Evolutionary conservation across 345 rosid species (phyloP).

Genomic region (Bruguiera sexangula): DNA sequence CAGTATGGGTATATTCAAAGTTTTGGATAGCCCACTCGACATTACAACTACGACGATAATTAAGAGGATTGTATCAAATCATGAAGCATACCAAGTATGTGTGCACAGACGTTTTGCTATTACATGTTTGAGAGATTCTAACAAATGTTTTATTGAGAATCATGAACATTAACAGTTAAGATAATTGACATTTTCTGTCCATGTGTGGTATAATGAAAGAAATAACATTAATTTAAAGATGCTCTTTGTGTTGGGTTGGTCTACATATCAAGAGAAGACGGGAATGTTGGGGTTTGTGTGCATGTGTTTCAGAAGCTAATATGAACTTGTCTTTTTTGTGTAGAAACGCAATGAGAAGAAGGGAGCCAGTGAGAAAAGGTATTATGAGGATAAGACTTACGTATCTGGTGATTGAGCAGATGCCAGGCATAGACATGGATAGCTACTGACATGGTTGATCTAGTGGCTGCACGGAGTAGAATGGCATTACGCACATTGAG

Average conservation of each 20-base stretch:
- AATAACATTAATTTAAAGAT: too few species aligned
- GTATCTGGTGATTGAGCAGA: conserved; percentile 48
- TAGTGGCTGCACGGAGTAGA: too few species aligned
- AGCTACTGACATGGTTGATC: not conserved
- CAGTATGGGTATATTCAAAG: conserved; percentile 57
- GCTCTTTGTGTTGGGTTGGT: too few species aligned
- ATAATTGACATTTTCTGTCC: too few species aligned
- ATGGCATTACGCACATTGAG: too few species aligned
- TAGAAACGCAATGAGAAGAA: conserved; percentile 80
- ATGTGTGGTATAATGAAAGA: too few species aligned
- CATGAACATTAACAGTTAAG: too few species aligned
- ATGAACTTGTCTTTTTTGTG: conserved; percentile 3
- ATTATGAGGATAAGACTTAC: conserved; percentile 51
- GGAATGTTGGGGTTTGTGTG: not conserved
- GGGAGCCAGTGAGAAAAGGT: conserved; percentile 57
- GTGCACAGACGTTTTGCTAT: too few species aligned
- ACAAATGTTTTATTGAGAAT: too few species aligned
- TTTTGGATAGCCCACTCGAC: conserved; percentile 65
- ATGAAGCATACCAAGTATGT: conserved; percentile 64
- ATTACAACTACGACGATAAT: conserved; percentile 71
- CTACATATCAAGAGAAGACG: too few species aligned
- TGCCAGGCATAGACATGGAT: not conserved
- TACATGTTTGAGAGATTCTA: too few species aligned
- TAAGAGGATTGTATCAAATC: conserved; percentile 65
- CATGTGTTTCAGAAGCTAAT: conserved; percentile 1